A percentile compares a stretch with the other conserved stretches of the same genome.
Conservation (phyloP, 129 eudicot species). For the Artemisia tridentata region DNA sequence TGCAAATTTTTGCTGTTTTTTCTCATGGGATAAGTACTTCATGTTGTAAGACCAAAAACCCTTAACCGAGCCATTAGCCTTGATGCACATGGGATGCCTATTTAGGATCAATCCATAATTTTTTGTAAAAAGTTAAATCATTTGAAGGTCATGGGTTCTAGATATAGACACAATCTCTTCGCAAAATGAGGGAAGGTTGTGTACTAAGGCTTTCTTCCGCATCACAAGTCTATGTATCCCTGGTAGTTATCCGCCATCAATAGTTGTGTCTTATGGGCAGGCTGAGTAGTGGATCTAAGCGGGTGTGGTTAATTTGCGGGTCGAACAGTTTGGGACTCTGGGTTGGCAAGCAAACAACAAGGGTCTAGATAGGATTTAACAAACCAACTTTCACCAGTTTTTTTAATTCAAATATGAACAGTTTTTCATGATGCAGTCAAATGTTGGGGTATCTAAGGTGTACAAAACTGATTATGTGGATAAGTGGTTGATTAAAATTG, state of each 20-base stretch:
- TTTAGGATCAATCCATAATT: background rate
- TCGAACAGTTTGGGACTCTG: no score
- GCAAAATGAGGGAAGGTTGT: background rate
- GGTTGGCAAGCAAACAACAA: no score
- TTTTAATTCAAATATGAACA: no score
- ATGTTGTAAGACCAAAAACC: conserved; percentile 15
- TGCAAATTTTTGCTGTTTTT: background rate
- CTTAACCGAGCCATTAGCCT: background rate
- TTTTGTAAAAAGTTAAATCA: background rate
- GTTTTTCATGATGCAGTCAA: no score
- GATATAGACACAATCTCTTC: background rate
- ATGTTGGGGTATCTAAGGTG: no score
- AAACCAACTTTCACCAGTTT: background rate
- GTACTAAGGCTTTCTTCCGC: background rate
- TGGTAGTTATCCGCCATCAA: background rate
- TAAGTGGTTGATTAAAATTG: no score
- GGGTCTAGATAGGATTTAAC: background rate
- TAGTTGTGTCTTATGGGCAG: background rate
- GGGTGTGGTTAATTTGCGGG: no score
- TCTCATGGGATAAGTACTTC: background rate
- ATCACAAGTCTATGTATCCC: background rate
- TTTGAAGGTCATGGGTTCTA: background rate
- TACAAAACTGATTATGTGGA: no score
- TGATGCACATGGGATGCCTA: background rate
- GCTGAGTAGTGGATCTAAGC: no score